Evolutionary conservation across 2,329 filamentous ascomycete species (phyloP).

Genomic region (Bipolaris victoriae): DNA sequence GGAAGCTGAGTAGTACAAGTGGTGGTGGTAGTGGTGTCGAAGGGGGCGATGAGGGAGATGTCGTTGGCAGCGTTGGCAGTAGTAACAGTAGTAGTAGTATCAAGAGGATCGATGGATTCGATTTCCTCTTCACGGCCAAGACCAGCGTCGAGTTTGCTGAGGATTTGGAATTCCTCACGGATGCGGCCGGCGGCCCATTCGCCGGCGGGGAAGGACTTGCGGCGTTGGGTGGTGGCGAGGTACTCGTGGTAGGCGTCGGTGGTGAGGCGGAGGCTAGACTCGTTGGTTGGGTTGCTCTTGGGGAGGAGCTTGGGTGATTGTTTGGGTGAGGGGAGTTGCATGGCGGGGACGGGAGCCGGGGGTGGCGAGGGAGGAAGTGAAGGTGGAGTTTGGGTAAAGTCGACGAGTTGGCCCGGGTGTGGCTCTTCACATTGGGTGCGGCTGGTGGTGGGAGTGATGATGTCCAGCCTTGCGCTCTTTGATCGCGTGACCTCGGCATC

Average conservation of each 20-base stretch:
- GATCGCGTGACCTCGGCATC: background rate
- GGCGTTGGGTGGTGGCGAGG: conserved; percentile 13
- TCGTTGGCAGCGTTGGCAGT: background rate
- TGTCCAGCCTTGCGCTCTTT: background rate
- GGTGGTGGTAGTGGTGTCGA: background rate
- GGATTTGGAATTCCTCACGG: conserved; percentile 8
- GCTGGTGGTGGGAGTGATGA: background rate
- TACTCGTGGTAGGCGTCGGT: conserved; percentile 14
- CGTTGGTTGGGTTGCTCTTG: background rate
- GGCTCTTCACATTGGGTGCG: conserved; percentile 6
- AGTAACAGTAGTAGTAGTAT: background rate
- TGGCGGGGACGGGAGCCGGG: background rate
- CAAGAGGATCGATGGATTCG: background rate
- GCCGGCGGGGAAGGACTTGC: conserved; percentile 17
- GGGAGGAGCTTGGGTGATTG: background rate
- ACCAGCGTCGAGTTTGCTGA: conserved; percentile 9
- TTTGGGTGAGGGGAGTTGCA: background rate
- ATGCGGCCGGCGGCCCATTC: conserved; percentile 3
- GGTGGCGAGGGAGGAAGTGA: background rate
- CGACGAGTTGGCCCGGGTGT: conserved; percentile 20
- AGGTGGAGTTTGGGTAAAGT: conserved; percentile 12
- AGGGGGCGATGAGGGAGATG: background rate
- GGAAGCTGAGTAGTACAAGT: too few relatives aligned
- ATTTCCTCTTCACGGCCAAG: background rate
- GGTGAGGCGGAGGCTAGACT: conserved; percentile 8